Evolutionary conservation across 1,284 basidiomycete genomes (phyloP), one percentile per base, ranked within the genome.

Genomic region (Pseudozyma hubeiensis): DNA sequence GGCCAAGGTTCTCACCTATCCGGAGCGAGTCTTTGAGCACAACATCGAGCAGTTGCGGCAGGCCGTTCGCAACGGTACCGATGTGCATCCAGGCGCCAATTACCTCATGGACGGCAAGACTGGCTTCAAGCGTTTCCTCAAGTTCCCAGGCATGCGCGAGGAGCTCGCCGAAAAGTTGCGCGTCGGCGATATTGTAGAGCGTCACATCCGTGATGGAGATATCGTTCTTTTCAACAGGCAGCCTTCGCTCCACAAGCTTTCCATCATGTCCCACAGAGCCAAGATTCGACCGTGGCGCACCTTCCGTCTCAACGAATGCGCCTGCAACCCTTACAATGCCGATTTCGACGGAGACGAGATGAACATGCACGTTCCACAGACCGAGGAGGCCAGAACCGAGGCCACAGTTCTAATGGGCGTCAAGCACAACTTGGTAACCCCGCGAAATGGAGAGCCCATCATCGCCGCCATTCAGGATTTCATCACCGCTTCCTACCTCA

Each of bases 321-420:
- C 97, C 9, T 99, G 97, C 86, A 96, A 94, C 54, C 97, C 97
- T 2, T 99, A 99, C 87, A 98, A 98, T 83, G 97, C 97, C 57
- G 97, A 99, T 87, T 99, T 99, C 81, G 97, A 99, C 84, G 97
- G 97, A 72, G 97, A 99, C 85, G 97, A 99, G 86, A 99, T 99
- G 97, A 99, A 99, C 86, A 88, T 99, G 77, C 83, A 99, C 85
- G 93, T 99, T 2, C 97, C 97, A 0, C 97, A 99, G 85, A 99
- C 97, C 0, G 97, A 99, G 85, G 97, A 99, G 86, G 95, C 97
- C 1, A 89, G 97, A 53, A 97, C 96, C 4, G 97, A 99, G 85
- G 97, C 97, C 0, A 90, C 97, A 33, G 93, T 97, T 82, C 90
- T 99, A 41, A 99, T 99, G 97, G 94, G 90, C 78, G 93, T 98